Evolutionary conservation across 768 basidiomycete species (phyloP).

Genomic region (Gyrodon lividus): DNA sequence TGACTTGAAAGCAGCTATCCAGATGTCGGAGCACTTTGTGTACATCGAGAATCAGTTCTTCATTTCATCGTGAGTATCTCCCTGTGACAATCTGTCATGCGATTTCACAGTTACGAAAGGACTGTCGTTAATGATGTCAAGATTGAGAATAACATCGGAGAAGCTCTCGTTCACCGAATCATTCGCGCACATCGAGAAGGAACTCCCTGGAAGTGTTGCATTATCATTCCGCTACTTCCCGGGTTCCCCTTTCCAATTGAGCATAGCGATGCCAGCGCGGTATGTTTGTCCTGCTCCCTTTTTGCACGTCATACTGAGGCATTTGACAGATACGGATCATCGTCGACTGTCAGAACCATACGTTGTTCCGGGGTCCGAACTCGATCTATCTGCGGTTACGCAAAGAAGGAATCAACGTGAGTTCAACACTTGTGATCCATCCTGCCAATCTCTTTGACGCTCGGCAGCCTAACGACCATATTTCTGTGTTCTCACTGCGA

Average conservation of each 20-base stretch:
- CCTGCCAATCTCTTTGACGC: background rate
- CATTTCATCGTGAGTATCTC: slow-evolving; percentile 69
- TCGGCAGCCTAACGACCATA: slow-evolving; percentile 86
- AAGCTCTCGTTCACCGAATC: slow-evolving; percentile 89
- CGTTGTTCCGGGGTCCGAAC: slow-evolving; percentile 83
- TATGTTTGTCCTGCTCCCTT: slow-evolving; percentile 37
- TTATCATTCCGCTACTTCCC: slow-evolving; percentile 88
- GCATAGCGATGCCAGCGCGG: slow-evolving; percentile 88
- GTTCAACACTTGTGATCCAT: background rate
- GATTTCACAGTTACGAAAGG: slow-evolving; percentile 34
- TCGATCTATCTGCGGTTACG: slow-evolving; percentile 87
- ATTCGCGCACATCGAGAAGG: slow-evolving; percentile 80
- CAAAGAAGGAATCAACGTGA: slow-evolving; percentile 86
- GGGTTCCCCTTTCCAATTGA: slow-evolving; percentile 94
- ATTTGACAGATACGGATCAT: slow-evolving; percentile 80
- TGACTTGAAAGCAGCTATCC: slow-evolving; percentile 60
- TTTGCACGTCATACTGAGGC: background rate
- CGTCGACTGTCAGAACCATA: slow-evolving; percentile 90
- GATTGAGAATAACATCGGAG: slow-evolving; percentile 92
- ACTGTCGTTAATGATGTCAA: slow-evolving; percentile 82
- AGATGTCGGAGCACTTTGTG: slow-evolving; percentile 93
- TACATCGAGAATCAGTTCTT: slow-evolving; percentile 98
- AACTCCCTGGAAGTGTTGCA: slow-evolving; percentile 88
- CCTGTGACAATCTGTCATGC: background rate
- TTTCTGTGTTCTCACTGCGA: slow-evolving; percentile 85